Conservation (phyloP, 2,329 filamentous ascomycete species). For the Pochonia chlamydosporia region DNA sequence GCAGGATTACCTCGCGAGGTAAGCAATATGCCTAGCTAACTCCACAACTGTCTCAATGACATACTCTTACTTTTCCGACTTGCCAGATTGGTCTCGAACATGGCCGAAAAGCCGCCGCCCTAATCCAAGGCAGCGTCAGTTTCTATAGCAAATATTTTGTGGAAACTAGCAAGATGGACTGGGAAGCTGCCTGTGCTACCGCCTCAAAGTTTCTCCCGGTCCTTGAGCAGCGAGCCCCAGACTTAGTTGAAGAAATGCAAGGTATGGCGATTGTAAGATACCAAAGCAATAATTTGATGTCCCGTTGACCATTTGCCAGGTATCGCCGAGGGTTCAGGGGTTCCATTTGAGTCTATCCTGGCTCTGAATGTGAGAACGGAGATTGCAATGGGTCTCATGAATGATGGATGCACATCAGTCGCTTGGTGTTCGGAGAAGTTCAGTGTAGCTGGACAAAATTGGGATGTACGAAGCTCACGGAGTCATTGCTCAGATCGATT, state of each 20-base stretch:
- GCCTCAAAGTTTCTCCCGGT: background rate
- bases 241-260: background rate
- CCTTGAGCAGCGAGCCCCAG: background rate
- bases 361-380: conserved; percentile 52
- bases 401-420: conserved; percentile 48
- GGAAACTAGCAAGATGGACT: background rate
- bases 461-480: conserved; percentile 45
- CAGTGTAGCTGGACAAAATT: conserved; percentile 49
- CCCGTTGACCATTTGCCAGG: conserved; percentile 21
- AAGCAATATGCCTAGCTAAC: too few relatives aligned
- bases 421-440: conserved; percentile 30
- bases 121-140: background rate
- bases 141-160: background rate
- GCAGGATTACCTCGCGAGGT: too few relatives aligned
- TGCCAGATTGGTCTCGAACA: background rate
- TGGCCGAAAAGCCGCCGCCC: background rate
- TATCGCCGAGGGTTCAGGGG: conserved; percentile 41
- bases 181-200: background rate
- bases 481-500: too few relatives aligned
- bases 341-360: conserved; percentile 41
- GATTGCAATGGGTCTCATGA: conserved; percentile 50
- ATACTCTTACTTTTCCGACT: too few relatives aligned
- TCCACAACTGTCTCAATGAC: too few relatives aligned
- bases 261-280: too few relatives aligned
- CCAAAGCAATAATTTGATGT: background rate